Conservation (phyloP, 176 grass and related monocot genomes). For the Oryza australiensis region DNA sequence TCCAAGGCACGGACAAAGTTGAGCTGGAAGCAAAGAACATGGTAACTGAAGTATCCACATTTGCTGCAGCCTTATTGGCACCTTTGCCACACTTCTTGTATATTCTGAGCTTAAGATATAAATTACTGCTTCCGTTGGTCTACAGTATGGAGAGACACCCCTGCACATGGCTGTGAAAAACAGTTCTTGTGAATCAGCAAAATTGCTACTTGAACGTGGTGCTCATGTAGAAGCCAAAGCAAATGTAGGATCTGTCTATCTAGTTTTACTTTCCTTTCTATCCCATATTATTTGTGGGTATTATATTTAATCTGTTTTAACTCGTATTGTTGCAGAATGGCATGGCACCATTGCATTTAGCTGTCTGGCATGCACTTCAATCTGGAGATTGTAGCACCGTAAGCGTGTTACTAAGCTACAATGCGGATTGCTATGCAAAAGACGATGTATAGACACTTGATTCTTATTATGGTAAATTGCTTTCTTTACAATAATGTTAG, state of each 20-base stretch:
- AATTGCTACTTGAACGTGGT: conserved; percentile 76
- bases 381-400: conserved; percentile 68
- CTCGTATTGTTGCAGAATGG: conserved; percentile 73
- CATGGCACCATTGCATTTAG: conserved; percentile 95
- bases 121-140: conserved; percentile 26
- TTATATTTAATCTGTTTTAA: conserved; percentile 25
- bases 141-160: conserved; percentile 96
- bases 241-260: conserved; percentile 54
- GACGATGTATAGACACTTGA: conserved; percentile 73
- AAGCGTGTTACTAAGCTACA: conserved; percentile 64
- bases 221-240: conserved; percentile 74
- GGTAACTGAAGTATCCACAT: conserved; percentile 49
- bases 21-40: conserved; percentile 92
- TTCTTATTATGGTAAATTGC: conserved; percentile 37
- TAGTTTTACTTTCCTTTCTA: conserved; percentile 1
- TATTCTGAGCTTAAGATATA: conserved; percentile 19
- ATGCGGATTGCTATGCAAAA: conserved; percentile 81
- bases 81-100: neutral
- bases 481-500: conserved; percentile 25
- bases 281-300: neutral
- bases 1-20: conserved; percentile 50
- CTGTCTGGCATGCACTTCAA: conserved; percentile 89
- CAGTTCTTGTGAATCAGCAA: conserved; percentile 70
- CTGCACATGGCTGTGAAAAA: conserved; percentile 95
- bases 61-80: conserved; percentile 29